Evolutionary conservation across 2,329 filamentous ascomycete species (phyloP).

Genomic region (Pseudogymnoascus sp.): DNA sequence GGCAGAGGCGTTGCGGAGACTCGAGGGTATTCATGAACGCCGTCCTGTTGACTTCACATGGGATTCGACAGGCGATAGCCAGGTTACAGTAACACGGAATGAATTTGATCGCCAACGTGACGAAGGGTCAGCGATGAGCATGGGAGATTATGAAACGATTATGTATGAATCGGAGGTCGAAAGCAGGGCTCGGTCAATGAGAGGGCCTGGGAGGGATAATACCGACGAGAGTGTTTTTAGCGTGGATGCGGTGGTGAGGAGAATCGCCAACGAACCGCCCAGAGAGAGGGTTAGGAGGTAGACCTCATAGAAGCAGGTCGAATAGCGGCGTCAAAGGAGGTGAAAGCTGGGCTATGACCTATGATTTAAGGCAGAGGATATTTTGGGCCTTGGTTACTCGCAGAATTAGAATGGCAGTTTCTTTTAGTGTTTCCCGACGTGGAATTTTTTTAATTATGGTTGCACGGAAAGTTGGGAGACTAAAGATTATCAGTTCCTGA

Average conservation of each 20-base stretch:
- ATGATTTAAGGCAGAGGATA: not conserved
- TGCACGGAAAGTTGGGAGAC: not conserved
- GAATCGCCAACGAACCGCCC: conserved; percentile 2
- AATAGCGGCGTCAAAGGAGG: not conserved
- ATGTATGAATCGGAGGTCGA: not conserved
- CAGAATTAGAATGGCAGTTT: not conserved
- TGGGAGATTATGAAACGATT: not conserved
- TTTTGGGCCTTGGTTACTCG: not conserved
- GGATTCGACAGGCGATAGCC: not conserved
- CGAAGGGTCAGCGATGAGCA: not conserved
- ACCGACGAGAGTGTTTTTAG: not conserved
- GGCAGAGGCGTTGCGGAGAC: not conserved
- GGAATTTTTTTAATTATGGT: not conserved
- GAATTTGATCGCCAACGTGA: not conserved
- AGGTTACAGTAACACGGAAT: not conserved
- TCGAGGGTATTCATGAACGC: not conserved
- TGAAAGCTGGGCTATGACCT: not conserved
- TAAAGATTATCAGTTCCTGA: not conserved
- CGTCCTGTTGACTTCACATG: not conserved
- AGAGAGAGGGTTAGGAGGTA: not conserved
- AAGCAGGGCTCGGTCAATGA: not conserved
- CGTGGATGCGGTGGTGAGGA: not conserved
- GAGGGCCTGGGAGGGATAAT: not conserved
- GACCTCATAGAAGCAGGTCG: not conserved
- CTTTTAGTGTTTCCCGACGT: not conserved